These are phyloP conservation scores for Elaeis oleifera DNA, from an alignment of 202 grass and related monocot species.

Conservation along the genomic window DNA sequence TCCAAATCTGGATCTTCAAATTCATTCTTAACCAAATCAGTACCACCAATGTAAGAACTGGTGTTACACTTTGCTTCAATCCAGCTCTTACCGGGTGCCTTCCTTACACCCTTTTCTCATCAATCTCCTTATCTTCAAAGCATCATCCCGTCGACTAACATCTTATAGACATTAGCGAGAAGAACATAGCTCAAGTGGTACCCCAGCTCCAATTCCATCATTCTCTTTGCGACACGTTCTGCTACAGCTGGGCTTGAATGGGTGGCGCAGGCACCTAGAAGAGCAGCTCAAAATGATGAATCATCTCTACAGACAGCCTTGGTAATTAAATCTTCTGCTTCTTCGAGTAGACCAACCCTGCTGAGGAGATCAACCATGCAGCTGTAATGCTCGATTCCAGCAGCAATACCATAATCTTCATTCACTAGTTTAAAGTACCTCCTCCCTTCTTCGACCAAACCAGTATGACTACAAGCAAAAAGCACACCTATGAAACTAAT, in stretches of 20 bases:
- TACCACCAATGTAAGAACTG: neutral
- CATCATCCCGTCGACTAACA: constrained; percentile 57
- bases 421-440: constrained; percentile 52
- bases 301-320: constrained; percentile 36
- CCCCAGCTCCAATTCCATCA: constrained; percentile 52
- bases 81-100: constrained; percentile 54
- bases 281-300: constrained; percentile 50
- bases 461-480: constrained; percentile 61
- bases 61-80: constrained; percentile 29
- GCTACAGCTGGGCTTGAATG: constrained; percentile 48
- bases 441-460: constrained; percentile 56
- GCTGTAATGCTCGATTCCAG: constrained; percentile 71
- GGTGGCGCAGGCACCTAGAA: constrained; percentile 53
- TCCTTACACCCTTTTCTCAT: constrained; percentile 49
- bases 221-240: constrained; percentile 58
- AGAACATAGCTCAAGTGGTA: constrained; percentile 80
- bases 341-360: constrained; percentile 62
- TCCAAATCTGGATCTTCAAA: neutral
- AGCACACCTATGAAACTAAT: constrained; percentile 62
- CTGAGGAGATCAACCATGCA: constrained; percentile 80
- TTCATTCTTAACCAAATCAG: neutral
- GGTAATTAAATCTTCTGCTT: constrained; percentile 69
- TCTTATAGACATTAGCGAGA: constrained; percentile 70
- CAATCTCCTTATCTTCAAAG: constrained; percentile 48
- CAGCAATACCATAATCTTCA: constrained; percentile 32